A percentile compares a stretch with the other conserved stretches of the same genome.
Conservation (phyloP, 148 eudicot genomes). For the Fallopia convolvulus region DNA sequence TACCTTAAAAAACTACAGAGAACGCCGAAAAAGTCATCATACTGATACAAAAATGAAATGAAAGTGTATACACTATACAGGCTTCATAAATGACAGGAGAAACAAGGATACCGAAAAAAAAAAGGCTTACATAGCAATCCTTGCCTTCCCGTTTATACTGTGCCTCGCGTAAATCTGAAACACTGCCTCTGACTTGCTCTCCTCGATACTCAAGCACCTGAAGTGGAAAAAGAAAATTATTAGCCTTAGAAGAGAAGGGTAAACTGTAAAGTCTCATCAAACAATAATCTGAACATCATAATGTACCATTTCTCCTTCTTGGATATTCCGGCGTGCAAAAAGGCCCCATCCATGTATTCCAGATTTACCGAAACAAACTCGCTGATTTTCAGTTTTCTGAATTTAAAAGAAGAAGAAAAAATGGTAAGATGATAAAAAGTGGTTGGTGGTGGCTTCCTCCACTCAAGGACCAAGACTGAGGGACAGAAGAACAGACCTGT, state of each 20-base stretch:
- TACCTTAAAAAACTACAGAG: slow-evolving; percentile 71
- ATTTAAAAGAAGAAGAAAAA: not conserved
- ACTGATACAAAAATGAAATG: no score
- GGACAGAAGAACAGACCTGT: slow-evolving; percentile 40
- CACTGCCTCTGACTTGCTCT: slow-evolving; percentile 79
- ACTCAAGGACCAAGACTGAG: not conserved
- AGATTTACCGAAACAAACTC: slow-evolving; percentile 90
- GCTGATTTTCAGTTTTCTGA: slow-evolving; percentile 60
- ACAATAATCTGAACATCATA: not conserved
- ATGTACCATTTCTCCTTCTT: slow-evolving; percentile 95
- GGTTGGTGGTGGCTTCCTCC: not conserved
- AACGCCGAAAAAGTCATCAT: not conserved
- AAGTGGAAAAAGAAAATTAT: not conserved
- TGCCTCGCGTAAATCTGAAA: slow-evolving; percentile 90
- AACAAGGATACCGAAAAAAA: not conserved
- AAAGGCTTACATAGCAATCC: slow-evolving; percentile 74
- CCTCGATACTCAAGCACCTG: slow-evolving; percentile 96
- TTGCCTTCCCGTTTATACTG: slow-evolving; percentile 71
- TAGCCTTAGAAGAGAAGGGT: not conserved
- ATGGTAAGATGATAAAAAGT: not conserved
- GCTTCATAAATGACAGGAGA: not conserved
- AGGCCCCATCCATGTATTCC: slow-evolving; percentile 99
- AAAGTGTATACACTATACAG: not conserved
- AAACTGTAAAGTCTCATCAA: not conserved
- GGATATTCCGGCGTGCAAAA: slow-evolving; percentile 78